Conservation (phyloP, 208 protist genomes). For the Porcisia hertigi region DNA sequence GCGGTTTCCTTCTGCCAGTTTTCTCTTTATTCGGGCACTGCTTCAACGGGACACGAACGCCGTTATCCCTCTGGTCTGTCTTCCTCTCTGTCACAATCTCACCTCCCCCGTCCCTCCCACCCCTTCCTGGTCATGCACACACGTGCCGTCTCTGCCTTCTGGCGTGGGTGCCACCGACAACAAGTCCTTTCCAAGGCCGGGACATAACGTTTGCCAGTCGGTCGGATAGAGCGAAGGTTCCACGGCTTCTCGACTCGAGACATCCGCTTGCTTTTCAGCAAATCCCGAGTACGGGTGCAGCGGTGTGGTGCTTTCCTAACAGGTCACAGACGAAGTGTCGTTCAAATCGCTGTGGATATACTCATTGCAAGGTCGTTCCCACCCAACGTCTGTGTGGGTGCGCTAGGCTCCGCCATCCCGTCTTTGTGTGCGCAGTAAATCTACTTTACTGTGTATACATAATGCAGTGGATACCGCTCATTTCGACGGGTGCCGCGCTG, state of each 20-base stretch:
- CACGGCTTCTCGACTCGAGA: not conserved
- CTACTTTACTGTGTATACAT: not conserved
- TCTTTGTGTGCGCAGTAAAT: not conserved
- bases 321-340: not conserved
- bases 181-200: not conserved
- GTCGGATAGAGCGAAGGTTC: too few species aligned
- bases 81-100: not conserved
- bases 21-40: not conserved
- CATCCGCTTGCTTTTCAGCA: not conserved
- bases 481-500: slow-evolving; percentile 33
- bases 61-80: not conserved
- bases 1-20: not conserved
- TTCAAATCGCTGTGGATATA: not conserved
- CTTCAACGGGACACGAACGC: not conserved
- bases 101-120: not conserved
- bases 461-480: slow-evolving; percentile 33
- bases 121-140: not conserved
- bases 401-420: not conserved
- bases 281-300: too few species aligned
- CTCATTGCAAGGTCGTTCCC: not conserved
- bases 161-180: not conserved
- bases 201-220: not conserved
- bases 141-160: not conserved
- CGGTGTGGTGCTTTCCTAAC: not conserved
- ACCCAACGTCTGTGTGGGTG: not conserved